Conservation (phyloP, 2,329 filamentous ascomycete genomes). For the Epichloe bromicola region DNA sequence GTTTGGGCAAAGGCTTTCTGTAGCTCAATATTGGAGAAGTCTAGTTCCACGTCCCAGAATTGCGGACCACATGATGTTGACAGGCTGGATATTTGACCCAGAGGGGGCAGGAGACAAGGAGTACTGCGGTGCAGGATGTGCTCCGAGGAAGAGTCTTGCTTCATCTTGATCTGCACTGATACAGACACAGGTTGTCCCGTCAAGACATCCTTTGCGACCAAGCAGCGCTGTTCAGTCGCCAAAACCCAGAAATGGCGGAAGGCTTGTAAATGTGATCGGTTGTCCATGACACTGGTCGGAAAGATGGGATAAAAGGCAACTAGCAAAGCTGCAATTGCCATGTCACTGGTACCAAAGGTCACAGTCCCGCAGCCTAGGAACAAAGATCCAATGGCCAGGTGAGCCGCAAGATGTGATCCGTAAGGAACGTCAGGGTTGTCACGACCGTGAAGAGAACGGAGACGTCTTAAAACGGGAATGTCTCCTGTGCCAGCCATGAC, state of each 20-base stretch:
- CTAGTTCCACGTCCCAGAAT: slow-evolving; percentile 73
- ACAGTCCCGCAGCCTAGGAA: slow-evolving; percentile 89
- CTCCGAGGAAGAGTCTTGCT: slow-evolving; percentile 24
- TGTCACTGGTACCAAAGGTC: slow-evolving; percentile 78
- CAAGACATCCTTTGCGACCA: slow-evolving; percentile 77
- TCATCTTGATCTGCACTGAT: slow-evolving; percentile 53
- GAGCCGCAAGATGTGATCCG: slow-evolving; percentile 83
- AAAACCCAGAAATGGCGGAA: slow-evolving; percentile 97
- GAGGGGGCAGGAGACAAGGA: slow-evolving; percentile 53
- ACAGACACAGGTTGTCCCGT: slow-evolving; percentile 68
- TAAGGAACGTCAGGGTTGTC: slow-evolving; percentile 77
- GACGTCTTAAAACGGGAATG: slow-evolving; percentile 66
- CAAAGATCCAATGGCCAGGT: slow-evolving; percentile 79
- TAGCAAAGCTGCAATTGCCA: slow-evolving; percentile 74
- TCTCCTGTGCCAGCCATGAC: slow-evolving; percentile 97
- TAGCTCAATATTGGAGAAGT: slow-evolving; percentile 56
- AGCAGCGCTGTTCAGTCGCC: slow-evolving; percentile 76
- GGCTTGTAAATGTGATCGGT: slow-evolving; percentile 86
- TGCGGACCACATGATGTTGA: slow-evolving; percentile 46
- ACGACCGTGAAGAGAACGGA: slow-evolving; percentile 78
- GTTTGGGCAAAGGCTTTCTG: slow-evolving; percentile 47
- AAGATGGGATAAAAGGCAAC: slow-evolving; percentile 92
- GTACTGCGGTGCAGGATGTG: slow-evolving; percentile 31
- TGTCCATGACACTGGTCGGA: slow-evolving; percentile 80
- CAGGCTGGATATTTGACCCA: slow-evolving; percentile 48